These are phyloP conservation scores for Podospora pseudoanserina DNA, from an alignment of 495 filamentous ascomycete genomes.

Conservation along the genomic window DNA sequence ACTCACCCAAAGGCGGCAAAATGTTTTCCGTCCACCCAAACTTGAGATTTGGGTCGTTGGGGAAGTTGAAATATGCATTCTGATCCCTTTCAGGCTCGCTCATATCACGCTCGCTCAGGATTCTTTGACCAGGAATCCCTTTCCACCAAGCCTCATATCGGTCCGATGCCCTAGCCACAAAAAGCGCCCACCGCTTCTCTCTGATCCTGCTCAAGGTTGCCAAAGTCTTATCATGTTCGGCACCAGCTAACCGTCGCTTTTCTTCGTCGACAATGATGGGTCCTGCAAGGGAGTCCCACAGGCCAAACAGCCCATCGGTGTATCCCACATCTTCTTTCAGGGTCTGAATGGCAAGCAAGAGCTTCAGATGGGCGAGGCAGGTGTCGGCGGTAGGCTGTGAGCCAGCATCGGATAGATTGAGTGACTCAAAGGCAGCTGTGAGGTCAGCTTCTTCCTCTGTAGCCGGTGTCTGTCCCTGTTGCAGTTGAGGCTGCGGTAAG, in stretches of 20 bases:
- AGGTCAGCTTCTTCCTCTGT: slow-evolving; percentile 26
- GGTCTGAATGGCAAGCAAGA: slow-evolving; percentile 65
- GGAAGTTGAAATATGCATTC: slow-evolving; percentile 27
- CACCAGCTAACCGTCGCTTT: slow-evolving; percentile 9
- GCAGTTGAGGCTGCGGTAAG: neutral
- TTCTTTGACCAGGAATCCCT: slow-evolving; percentile 25
- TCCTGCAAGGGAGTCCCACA: slow-evolving; percentile 51
- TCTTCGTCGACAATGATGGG: slow-evolving; percentile 24
- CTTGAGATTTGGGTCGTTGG: slow-evolving; percentile 11
- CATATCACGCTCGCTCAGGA: slow-evolving; percentile 37
- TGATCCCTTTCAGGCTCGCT: slow-evolving; percentile 1
- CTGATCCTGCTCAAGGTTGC: slow-evolving; percentile 50
- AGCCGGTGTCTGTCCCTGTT: neutral
- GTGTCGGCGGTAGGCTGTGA: slow-evolving; percentile 35
- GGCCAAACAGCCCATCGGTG: slow-evolving; percentile 61
- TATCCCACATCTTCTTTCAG: slow-evolving; percentile 64
- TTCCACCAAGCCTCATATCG: slow-evolving; percentile 74
- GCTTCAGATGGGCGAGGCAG: slow-evolving; percentile 73
- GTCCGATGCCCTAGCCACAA: slow-evolving; percentile 67
- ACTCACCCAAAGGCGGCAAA: slow-evolving; percentile 42
- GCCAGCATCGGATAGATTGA: slow-evolving; percentile 31
- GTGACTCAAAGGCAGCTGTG: slow-evolving; percentile 41
- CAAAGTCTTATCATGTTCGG: slow-evolving; percentile 30
- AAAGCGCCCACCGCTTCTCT: slow-evolving; percentile 80
- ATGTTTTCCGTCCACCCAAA: slow-evolving; percentile 30